Evolutionary conservation across 2,329 filamentous ascomycete genomes (phyloP).

Genomic region (Mycosphaerella arachidis): DNA sequence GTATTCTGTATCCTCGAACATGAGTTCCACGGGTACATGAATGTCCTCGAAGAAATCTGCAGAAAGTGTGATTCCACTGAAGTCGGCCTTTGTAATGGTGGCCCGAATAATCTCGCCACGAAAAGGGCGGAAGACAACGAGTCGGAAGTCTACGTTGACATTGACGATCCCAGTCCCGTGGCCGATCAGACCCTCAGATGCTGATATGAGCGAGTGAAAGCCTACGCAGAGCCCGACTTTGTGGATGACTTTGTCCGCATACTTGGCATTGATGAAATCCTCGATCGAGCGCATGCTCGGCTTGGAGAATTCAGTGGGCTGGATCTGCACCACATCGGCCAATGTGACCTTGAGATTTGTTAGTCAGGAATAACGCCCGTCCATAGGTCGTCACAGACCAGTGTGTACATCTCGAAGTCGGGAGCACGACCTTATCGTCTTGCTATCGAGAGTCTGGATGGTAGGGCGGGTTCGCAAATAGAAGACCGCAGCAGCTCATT

Average conservation of each 20-base stretch:
- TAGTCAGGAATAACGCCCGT: not conserved
- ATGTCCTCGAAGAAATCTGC: slow-evolving; percentile 96
- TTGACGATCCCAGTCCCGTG: slow-evolving; percentile 90
- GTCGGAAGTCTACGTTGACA: slow-evolving; percentile 90
- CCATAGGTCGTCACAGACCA: slow-evolving; percentile 4
- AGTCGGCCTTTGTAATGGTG: slow-evolving; percentile 75
- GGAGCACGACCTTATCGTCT: not conserved
- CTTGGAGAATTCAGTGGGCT: slow-evolving; percentile 81
- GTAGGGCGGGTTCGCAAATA: not conserved
- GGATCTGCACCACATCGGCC: slow-evolving; percentile 89
- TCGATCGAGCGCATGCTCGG: slow-evolving; percentile 79
- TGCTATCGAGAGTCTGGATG: not conserved
- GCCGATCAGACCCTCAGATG: slow-evolving; percentile 89
- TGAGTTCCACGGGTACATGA: slow-evolving; percentile 65
- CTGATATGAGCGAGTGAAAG: slow-evolving; percentile 83
- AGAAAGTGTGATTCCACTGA: slow-evolving; percentile 56
- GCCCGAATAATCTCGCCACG: slow-evolving; percentile 88
- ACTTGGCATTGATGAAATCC: slow-evolving; percentile 96
- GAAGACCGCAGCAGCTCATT: not conserved
- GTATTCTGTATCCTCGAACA: slow-evolving; percentile 61
- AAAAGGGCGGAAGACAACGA: slow-evolving; percentile 93
- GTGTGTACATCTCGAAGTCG: slow-evolving; percentile 12
- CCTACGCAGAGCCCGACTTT: slow-evolving; percentile 91
- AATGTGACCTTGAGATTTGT: slow-evolving; percentile 68
- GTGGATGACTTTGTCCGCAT: slow-evolving; percentile 91